A percentile compares a stretch with the other conserved stretches of the same genome.
Conservation (phyloP, 345 rosid genomes). For the Ailanthus altissimus region DNA sequence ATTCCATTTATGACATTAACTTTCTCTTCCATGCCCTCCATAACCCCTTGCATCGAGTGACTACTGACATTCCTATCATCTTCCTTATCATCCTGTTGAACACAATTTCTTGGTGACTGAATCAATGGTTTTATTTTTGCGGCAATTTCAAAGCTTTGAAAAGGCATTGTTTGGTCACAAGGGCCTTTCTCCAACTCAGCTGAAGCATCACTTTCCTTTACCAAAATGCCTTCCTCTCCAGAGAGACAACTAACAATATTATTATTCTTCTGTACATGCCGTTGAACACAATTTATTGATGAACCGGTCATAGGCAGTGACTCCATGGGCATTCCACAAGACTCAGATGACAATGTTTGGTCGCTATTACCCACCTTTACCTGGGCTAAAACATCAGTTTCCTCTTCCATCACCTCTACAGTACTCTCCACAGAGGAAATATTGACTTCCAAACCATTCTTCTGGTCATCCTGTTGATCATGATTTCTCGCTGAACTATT, state of each 20-base stretch:
- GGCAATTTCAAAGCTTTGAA: slow-evolving; percentile 19
- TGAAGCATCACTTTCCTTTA: slow-evolving; percentile 22
- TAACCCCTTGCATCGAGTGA: neutral
- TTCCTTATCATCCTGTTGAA: slow-evolving; percentile 12
- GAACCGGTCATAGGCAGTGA: neutral
- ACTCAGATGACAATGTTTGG: neutral
- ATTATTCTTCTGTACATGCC: slow-evolving; percentile 27
- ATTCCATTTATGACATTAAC: slow-evolving; percentile 1
- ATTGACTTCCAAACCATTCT: neutral
- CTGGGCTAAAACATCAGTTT: slow-evolving; percentile 12
- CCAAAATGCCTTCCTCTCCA: slow-evolving; percentile 25
- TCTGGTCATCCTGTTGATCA: slow-evolving; percentile 19
- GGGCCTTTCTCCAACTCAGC: slow-evolving; percentile 17
- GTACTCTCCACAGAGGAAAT: neutral
- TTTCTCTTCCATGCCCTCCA: slow-evolving; percentile 24
- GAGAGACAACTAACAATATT: slow-evolving; percentile 18
- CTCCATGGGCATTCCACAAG: slow-evolving; percentile 1
- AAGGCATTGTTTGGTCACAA: slow-evolving; percentile 22
- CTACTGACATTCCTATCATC: slow-evolving; percentile 9
- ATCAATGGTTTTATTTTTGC: slow-evolving; percentile 9
- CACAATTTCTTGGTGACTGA: slow-evolving; percentile 1
- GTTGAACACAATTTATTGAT: slow-evolving; percentile 9
- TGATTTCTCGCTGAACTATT: neutral
- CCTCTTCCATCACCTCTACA: slow-evolving; percentile 15
- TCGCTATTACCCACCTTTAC: neutral